These are phyloP conservation scores for Aspergillus haitiensis DNA, from an alignment of 495 filamentous ascomycete genomes.

Conservation along the genomic window DNA sequence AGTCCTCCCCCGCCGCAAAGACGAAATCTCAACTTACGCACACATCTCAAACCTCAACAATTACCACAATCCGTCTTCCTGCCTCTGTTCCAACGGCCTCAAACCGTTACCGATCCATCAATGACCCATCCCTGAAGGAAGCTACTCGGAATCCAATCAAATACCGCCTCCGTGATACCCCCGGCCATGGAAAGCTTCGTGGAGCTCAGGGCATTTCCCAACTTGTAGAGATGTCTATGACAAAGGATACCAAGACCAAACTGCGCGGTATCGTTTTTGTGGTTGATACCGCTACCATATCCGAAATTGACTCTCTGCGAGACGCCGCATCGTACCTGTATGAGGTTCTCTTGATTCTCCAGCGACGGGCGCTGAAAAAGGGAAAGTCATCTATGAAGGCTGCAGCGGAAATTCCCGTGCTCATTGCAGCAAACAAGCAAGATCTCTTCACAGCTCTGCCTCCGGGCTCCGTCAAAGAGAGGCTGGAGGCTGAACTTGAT, in stretches of 20 bases:
- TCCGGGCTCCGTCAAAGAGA: conserved; percentile 68
- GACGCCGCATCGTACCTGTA: conserved; percentile 79
- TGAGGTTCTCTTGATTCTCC: conserved; percentile 76
- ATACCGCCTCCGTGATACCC: conserved; percentile 83
- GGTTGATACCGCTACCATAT: conserved; percentile 77
- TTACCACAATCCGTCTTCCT: conserved; percentile 72
- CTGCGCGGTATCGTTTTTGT: conserved; percentile 82
- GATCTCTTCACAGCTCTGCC: conserved; percentile 94
- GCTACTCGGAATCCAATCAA: conserved; percentile 70
- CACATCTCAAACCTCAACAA: conserved; percentile 74
- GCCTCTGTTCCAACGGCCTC: conserved; percentile 60
- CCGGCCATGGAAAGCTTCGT: conserved; percentile 92
- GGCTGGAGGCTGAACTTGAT: conserved; percentile 79
- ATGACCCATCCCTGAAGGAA: conserved; percentile 66
- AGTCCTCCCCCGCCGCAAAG: conserved; percentile 35
- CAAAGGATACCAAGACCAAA: conserved; percentile 51
- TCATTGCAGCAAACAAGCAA: conserved; percentile 91
- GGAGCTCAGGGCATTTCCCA: conserved; percentile 47
- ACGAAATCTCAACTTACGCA: conserved; percentile 58
- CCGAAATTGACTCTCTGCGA: conserved; percentile 55
- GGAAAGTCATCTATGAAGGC: conserved; percentile 53
- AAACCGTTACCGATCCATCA: conserved; percentile 66
- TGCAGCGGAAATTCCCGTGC: conserved; percentile 64
- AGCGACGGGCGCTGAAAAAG: conserved; percentile 65
- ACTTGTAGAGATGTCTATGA: conserved; percentile 42